Evolutionary conservation across 768 basidiomycete species (phyloP).

Genomic region (Phlebiopsis gigantea): DNA sequence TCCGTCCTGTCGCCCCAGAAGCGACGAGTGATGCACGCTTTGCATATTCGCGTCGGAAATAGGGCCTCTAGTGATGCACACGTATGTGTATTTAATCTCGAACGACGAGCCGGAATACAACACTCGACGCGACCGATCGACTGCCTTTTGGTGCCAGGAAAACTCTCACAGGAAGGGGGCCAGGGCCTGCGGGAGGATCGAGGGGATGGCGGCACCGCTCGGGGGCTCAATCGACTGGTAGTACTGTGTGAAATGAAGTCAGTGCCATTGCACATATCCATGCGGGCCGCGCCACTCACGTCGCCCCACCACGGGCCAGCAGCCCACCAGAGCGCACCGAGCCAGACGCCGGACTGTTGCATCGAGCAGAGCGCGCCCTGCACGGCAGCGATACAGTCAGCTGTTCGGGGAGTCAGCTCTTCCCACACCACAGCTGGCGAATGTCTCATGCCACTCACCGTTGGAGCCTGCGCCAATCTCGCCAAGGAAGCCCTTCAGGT

Average conservation of each 20-base stretch:
- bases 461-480: constrained; percentile 51
- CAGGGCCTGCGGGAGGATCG: constrained; percentile 52
- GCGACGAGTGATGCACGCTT: neutral
- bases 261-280: neutral
- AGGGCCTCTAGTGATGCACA: neutral
- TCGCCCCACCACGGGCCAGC: constrained; percentile 58
- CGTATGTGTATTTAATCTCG: neutral
- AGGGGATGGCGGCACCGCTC: constrained; percentile 46
- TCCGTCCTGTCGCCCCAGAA: neutral
- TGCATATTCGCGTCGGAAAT: neutral
- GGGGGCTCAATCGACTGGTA: constrained; percentile 61
- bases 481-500: constrained; percentile 59
- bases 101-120: neutral
- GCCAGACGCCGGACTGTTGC: constrained; percentile 56
- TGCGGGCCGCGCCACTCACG: constrained; percentile 31
- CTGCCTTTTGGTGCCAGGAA: neutral
- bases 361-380: constrained; percentile 52
- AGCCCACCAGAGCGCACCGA: constrained; percentile 54
- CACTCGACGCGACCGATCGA: neutral
- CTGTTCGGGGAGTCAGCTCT: constrained; percentile 10
- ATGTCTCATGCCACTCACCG: constrained; percentile 11
- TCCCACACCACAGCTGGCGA: neutral
- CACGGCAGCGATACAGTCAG: constrained; percentile 42
- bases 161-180: constrained; percentile 43
- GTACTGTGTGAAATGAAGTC: constrained; percentile 33